These are phyloP conservation scores for Penicillium riverlandense DNA, from an alignment of 495 filamentous ascomycete species.

Conservation along the genomic window DNA sequence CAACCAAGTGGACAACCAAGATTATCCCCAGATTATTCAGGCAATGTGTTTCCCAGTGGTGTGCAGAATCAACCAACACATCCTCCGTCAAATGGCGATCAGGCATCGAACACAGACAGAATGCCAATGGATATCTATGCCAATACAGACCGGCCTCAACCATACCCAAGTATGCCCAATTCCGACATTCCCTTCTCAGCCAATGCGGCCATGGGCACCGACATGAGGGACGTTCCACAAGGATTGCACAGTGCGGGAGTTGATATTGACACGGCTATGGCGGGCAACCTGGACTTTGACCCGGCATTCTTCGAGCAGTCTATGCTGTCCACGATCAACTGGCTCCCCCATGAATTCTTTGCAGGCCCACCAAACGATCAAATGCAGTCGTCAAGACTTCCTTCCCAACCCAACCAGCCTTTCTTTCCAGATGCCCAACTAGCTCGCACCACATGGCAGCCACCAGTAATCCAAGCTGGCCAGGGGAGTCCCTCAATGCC, in stretches of 20 bases:
- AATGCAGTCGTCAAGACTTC: constrained; percentile 1
- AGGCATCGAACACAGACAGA: not conserved
- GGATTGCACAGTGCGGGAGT: constrained; percentile 5
- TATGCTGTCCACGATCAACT: constrained; percentile 27
- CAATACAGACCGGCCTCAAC: constrained; percentile 1
- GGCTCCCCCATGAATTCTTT: constrained; percentile 26
- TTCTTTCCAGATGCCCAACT: constrained; percentile 8
- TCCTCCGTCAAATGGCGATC: constrained; percentile 5
- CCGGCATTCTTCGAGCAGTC: constrained; percentile 19
- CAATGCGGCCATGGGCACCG: constrained; percentile 5
- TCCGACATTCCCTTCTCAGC: constrained; percentile 5
- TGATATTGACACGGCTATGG: constrained; percentile 13
- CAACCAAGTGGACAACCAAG: not conserved
- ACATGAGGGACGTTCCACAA: constrained; percentile 8
- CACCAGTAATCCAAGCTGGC: constrained; percentile 16
- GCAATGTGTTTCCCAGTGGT: not conserved
- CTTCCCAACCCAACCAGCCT: constrained; percentile 14
- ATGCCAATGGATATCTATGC: constrained; percentile 6
- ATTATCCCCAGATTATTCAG: constrained; percentile 4
- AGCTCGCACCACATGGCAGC: constrained; percentile 22
- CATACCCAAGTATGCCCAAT: constrained; percentile 9
- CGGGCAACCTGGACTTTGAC: constrained; percentile 17
- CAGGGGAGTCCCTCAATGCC: not conserved
- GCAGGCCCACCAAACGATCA: constrained; percentile 6
- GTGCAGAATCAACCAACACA: not conserved